A percentile compares a stretch with the other conserved stretches of the same genome.
phyloP scores from a whole-genome alignment of 495 filamentous ascomycete genomes.

The Cryomyces minteri region DNA sequence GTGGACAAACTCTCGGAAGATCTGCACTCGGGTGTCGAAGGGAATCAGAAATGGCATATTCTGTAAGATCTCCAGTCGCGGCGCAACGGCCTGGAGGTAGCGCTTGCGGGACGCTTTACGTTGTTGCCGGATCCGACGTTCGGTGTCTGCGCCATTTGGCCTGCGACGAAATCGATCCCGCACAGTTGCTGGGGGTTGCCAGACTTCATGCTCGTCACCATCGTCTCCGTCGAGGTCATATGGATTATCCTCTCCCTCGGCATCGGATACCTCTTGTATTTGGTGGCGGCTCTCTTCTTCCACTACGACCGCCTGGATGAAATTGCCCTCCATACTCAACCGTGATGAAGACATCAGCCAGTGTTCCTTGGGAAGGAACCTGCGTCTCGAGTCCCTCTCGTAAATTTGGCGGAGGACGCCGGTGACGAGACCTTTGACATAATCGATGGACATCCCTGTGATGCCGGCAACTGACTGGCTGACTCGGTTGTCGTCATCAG shows the following conservation, averaged over 20 bases:
- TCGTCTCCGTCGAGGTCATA: conserved; percentile 30
- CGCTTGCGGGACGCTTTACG: conserved; percentile 44
- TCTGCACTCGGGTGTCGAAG: conserved; percentile 77
- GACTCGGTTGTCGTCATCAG: conserved; percentile 5
- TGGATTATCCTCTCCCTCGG: conserved; percentile 21
- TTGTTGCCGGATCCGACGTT: conserved; percentile 38
- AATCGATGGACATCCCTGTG: conserved; percentile 55
- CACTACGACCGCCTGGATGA: conserved; percentile 67
- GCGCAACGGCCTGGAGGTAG: conserved; percentile 56
- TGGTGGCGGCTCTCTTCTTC: conserved; percentile 72
- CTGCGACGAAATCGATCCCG: conserved; percentile 30
- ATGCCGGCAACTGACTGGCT: conserved; percentile 31
- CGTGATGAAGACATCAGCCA: conserved; percentile 80
- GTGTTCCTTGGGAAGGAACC: conserved; percentile 62
- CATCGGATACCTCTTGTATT: conserved; percentile 30
- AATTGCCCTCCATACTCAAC: conserved; percentile 70
- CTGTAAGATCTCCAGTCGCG: conserved; percentile 73
- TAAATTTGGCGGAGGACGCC: conserved; percentile 79
- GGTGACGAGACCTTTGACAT: conserved; percentile 64
- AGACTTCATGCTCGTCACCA: conserved; percentile 24
- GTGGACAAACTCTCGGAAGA: conserved; percentile 80
- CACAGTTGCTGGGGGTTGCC: conserved; percentile 30
- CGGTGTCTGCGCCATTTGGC: conserved; percentile 14
- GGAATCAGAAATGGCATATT: conserved; percentile 98
- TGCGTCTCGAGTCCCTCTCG: conserved; percentile 78